Evolutionary conservation across 1,284 basidiomycete species (phyloP).

Genomic region (Rhodotorula sp.): DNA sequence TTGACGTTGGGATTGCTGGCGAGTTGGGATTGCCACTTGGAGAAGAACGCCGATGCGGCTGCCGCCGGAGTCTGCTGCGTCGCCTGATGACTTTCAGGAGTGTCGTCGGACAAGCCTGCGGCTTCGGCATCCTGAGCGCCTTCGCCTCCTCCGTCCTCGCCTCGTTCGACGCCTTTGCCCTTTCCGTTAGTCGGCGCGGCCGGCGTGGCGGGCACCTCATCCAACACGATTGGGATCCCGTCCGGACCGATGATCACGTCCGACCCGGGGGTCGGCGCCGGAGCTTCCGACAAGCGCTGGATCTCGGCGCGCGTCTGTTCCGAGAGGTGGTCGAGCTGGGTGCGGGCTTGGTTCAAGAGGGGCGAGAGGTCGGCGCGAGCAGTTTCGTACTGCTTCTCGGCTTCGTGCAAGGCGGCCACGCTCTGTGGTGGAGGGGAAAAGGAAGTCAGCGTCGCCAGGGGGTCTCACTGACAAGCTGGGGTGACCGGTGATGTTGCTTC

Average conservation of each 20-base stretch:
- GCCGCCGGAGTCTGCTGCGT: constrained; percentile 23
- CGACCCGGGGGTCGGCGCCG: constrained; percentile 3
- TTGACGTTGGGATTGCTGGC: constrained; percentile 29
- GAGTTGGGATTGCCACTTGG: constrained; percentile 20
- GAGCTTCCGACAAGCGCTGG: constrained; percentile 28
- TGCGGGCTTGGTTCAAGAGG: constrained; percentile 30
- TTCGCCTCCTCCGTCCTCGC: constrained; percentile 2
- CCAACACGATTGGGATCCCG: constrained; percentile 38
- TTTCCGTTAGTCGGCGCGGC: constrained; percentile 18
- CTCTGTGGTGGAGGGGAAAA: constrained; percentile 1
- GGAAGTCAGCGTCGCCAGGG: neutral
- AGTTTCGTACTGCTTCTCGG: constrained; percentile 36
- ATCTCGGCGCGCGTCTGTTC: constrained; percentile 39
- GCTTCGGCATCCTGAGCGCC: too few relatives aligned
- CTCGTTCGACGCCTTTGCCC: constrained; percentile 40
- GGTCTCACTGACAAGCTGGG: too few relatives aligned
- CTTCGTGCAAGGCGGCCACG: constrained; percentile 23
- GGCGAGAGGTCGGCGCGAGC: constrained; percentile 44
- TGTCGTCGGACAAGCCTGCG: too few relatives aligned
- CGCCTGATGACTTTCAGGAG: neutral
- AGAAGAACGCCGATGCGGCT: constrained; percentile 42
- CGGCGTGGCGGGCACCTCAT: neutral
- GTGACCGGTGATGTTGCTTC: neutral
- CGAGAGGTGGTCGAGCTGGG: constrained; percentile 31
- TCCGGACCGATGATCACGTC: constrained; percentile 40